phyloP scores from a whole-genome alignment of 345 rosid genomes.

The Moricandia arvensis region DNA sequence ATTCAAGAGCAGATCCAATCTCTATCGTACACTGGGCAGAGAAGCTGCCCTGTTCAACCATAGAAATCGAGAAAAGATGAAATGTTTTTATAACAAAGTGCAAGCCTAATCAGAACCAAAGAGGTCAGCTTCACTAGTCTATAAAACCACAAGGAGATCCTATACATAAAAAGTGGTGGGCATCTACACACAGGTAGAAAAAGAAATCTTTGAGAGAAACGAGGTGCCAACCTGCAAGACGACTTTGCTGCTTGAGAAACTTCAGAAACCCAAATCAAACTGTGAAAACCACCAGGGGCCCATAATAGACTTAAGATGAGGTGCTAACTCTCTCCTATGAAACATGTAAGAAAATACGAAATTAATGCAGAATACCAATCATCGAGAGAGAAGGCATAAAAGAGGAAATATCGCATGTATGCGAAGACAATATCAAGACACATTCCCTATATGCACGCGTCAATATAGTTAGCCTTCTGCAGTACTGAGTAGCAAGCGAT shows the following conservation, averaged over 20 bases:
- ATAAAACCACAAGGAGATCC: slow-evolving; percentile 3
- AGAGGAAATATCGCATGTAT: not conserved
- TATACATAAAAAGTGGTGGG: slow-evolving; percentile 5
- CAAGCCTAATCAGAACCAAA: slow-evolving; percentile 5
- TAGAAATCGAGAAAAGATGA: slow-evolving; percentile 26
- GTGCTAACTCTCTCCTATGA: slow-evolving; percentile 87
- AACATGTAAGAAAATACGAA: slow-evolving; percentile 30
- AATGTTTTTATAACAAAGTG: slow-evolving; percentile 10
- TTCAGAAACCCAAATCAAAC: slow-evolving; percentile 81
- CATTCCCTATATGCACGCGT: slow-evolving; percentile 4
- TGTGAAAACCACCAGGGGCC: slow-evolving; percentile 99
- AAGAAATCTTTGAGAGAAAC: slow-evolving; percentile 10
- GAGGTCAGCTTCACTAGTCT: slow-evolving; percentile 6
- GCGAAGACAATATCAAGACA: slow-evolving; percentile 23
- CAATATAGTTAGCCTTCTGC: slow-evolving; percentile 10
- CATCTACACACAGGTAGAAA: slow-evolving; percentile 13
- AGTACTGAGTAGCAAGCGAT: slow-evolving; percentile 21
- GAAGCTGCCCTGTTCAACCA: slow-evolving; percentile 74
- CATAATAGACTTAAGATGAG: slow-evolving; percentile 79
- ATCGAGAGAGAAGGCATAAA: not conserved
- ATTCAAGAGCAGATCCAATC: slow-evolving; percentile 83
- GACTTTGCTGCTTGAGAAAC: slow-evolving; percentile 85
- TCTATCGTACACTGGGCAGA: slow-evolving; percentile 87
- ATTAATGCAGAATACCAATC: slow-evolving; percentile 12
- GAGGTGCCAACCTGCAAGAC: slow-evolving; percentile 68